Percentiles rank a stretch among this genome's conserved stretches.
These are phyloP conservation scores for Neoscytalidium dimidiatum DNA, from an alignment of 2,329 filamentous ascomycete species.

Conservation along the genomic window DNA sequence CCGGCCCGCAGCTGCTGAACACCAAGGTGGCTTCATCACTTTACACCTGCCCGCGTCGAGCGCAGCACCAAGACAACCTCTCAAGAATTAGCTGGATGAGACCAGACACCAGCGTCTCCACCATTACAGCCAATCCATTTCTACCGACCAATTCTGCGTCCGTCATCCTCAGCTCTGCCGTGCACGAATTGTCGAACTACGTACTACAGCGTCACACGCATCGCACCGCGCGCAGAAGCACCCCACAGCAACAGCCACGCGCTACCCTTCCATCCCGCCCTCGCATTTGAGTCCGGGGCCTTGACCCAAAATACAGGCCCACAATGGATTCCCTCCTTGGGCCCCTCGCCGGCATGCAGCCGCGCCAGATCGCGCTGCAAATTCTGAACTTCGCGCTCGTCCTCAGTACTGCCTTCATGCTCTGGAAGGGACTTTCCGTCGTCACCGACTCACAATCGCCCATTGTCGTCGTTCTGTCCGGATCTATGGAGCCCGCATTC, in stretches of 20 bases:
- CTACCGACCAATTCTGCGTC: neutral
- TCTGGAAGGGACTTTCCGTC: constrained; percentile 83
- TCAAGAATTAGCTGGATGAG: neutral
- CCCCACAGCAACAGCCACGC: neutral
- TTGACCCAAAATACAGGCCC: no score
- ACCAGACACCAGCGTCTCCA: neutral
- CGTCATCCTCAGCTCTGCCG: neutral
- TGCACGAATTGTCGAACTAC: neutral
- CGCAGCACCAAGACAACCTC: neutral
- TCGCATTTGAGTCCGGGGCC: no score
- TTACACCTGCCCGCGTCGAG: neutral
- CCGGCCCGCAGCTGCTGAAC: constrained; percentile 13
- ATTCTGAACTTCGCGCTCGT: constrained; percentile 89
- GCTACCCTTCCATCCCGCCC: neutral
- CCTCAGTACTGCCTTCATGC: constrained; percentile 89
- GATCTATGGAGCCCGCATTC: constrained; percentile 83
- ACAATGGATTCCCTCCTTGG: constrained; percentile 16
- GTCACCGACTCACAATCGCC: constrained; percentile 65
- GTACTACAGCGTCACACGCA: neutral
- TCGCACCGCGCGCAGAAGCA: neutral
- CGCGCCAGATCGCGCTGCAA: constrained; percentile 79
- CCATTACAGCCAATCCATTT: neutral
- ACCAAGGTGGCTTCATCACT: constrained; percentile 18
- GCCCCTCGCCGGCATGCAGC: constrained; percentile 63
- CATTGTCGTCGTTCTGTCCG: constrained; percentile 81